Evolutionary conservation across 2,329 filamentous ascomycete genomes (phyloP), one percentile per base, ranked within the genome.

Genomic region (Metarhizium anisopliae): DNA sequence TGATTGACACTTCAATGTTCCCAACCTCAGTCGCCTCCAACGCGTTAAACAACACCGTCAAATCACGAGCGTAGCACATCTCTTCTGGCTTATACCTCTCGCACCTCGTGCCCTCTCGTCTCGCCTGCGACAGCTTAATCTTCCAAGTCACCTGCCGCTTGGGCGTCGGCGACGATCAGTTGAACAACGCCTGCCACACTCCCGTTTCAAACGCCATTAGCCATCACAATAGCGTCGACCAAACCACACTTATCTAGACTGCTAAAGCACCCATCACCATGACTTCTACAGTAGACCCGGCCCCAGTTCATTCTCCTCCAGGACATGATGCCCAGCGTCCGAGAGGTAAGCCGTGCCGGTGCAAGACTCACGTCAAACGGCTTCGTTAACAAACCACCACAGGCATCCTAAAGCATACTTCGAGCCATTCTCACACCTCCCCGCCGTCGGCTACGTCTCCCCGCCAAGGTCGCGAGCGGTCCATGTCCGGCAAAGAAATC

Each of bases 371-470:
- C 32, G 6, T 35, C 32, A 35, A 35, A 35, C 32, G 32, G 32
- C 32, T 35, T 35, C 7, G 35, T 14, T 6, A 30, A 2, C 49
- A 29, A 49, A n/a, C 25, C 25, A 30, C 4, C 45, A 13, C 11
- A 96, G 93, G 93, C 63, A 97, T 97, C 65, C 83, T 97, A 64
- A 97, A 97, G 75, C 96, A 96, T 76, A 86, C 89, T 49, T 13
- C 45, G 8, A 49, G 45, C 51, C 58, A 59, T 40, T 90, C 81
- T 59, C 85, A 81, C 64, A 77, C 80, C 57, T 81, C 83, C 35
- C 80, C 84, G 8, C 67, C 66, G 77, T 79, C 69, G 59, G 79
- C 72, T 6, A 50, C 40, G 30, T 52, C 63, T 81, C 70, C 62
- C 80, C 57, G 13, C 25, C 59, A 56, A 38, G 55, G 53, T 43